These are phyloP conservation scores for Xylariaceae sp. DNA, from an alignment of 2,329 filamentous ascomycete genomes.

Conservation along the genomic window DNA sequence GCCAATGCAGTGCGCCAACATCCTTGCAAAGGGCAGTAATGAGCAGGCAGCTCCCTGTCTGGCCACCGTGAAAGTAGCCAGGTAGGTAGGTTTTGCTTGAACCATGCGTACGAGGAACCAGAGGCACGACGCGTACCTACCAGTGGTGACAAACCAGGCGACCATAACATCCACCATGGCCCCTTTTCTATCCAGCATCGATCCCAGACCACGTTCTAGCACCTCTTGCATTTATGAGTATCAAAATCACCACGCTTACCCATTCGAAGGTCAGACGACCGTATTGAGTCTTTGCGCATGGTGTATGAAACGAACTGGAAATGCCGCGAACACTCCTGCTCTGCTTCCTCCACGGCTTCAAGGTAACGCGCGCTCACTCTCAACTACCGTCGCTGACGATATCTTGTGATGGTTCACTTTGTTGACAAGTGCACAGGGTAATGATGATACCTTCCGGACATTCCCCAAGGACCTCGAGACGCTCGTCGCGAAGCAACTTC, in stretches of 20 bases:
- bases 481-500: conserved; percentile 52
- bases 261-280: too few relatives aligned
- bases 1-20: background rate
- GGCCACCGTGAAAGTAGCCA: background rate
- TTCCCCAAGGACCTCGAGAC: conserved; percentile 61
- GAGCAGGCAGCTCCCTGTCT: background rate
- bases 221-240: too few relatives aligned
- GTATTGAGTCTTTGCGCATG: too few relatives aligned
- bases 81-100: too few relatives aligned
- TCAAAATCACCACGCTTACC: too few relatives aligned
- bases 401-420: background rate
- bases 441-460: conserved; percentile 62
- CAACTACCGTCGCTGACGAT: background rate
- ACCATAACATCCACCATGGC: too few relatives aligned
- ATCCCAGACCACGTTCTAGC: too few relatives aligned
- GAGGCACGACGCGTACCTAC: too few relatives aligned
- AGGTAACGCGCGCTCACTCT: conserved; percentile 36
- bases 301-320: background rate
- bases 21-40: background rate
- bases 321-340: conserved; percentile 57
- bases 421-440: conserved; percentile 43
- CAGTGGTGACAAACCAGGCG: too few relatives aligned
- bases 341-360: conserved; percentile 73
- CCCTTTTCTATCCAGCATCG: too few relatives aligned
- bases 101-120: too few relatives aligned